Conservation (phyloP, 192 early-diverging fungal genomes). For the Rhizoclosmatium sp. region DNA sequence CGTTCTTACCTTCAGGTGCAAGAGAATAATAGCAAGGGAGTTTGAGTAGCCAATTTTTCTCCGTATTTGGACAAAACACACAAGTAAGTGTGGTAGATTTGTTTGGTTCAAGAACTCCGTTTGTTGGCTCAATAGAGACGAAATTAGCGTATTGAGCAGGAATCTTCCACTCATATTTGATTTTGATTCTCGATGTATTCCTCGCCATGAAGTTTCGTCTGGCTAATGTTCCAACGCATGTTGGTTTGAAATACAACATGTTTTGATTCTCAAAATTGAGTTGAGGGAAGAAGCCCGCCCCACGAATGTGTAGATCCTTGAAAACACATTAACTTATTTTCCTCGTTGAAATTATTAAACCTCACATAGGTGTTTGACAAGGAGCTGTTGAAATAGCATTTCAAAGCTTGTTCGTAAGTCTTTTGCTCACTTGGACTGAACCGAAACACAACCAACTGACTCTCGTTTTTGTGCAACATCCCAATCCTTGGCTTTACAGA, state of each 20-base stretch:
- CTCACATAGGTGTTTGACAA: slow-evolving; percentile 48
- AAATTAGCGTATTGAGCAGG: slow-evolving; percentile 54
- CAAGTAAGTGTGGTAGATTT: slow-evolving; percentile 43
- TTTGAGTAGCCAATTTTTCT: slow-evolving; percentile 52
- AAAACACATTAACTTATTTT: not conserved
- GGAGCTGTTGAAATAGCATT: slow-evolving; percentile 58
- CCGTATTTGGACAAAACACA: slow-evolving; percentile 53
- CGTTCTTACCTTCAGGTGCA: slow-evolving; percentile 33
- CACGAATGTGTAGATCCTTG: slow-evolving; percentile 57
- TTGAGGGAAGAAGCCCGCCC: slow-evolving; percentile 56
- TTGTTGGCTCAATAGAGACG: slow-evolving; percentile 53
- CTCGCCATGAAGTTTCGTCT: slow-evolving; percentile 41
- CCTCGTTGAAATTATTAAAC: not conserved
- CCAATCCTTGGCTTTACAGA: slow-evolving; percentile 59
- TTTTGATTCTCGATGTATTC: slow-evolving; percentile 56
- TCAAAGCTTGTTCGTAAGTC: slow-evolving; percentile 56
- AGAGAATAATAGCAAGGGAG: slow-evolving; percentile 61
- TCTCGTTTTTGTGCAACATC: slow-evolving; percentile 57
- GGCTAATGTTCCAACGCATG: slow-evolving; percentile 54
- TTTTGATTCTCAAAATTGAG: slow-evolving; percentile 55
- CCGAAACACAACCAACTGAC: slow-evolving; percentile 58
- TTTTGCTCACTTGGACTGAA: slow-evolving; percentile 59
- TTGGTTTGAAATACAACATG: slow-evolving; percentile 58
- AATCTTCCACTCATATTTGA: slow-evolving; percentile 63
- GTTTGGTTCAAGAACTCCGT: slow-evolving; percentile 50